These are phyloP conservation scores for Lolium multiflorum DNA, from an alignment of 176 grass and related monocot genomes.

Conservation along the genomic window DNA sequence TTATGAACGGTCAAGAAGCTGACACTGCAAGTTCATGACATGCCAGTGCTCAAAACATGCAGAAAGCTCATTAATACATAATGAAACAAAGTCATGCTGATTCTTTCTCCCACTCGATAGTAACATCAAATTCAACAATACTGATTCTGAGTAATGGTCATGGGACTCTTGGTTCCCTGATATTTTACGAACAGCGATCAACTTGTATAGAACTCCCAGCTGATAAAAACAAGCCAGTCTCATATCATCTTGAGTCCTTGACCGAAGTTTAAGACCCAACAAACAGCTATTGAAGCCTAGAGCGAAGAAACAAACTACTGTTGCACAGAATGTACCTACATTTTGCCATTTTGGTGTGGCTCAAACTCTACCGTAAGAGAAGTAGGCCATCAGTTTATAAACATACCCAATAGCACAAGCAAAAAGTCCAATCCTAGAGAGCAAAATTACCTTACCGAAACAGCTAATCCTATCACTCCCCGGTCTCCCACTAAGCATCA, in stretches of 20 bases:
- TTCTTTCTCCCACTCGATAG: neutral
- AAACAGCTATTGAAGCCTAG: neutral
- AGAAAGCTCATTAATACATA: constrained; percentile 9
- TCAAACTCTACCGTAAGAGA: constrained; percentile 6
- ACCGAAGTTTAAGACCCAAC: neutral
- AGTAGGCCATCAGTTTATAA: neutral
- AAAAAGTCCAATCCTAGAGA: neutral
- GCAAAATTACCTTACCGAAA: neutral
- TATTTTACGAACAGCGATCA: neutral
- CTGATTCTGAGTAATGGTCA: neutral
- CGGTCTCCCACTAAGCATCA: neutral
- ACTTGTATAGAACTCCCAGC: neutral
- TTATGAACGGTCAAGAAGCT: constrained; percentile 9
- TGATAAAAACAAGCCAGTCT: neutral
- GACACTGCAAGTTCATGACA: neutral
- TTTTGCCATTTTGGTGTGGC: neutral
- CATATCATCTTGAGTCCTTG: neutral
- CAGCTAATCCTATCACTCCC: neutral
- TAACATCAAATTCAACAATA: neutral
- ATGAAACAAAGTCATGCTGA: neutral
- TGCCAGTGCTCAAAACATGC: neutral
- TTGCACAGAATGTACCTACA: constrained; percentile 14
- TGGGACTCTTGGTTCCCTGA: neutral
- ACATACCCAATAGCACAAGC: neutral
- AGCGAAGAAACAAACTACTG: constrained; percentile 10